phyloP scores from a whole-genome alignment of 441 rosid genomes.

The Syzygium malaccense region DNA sequence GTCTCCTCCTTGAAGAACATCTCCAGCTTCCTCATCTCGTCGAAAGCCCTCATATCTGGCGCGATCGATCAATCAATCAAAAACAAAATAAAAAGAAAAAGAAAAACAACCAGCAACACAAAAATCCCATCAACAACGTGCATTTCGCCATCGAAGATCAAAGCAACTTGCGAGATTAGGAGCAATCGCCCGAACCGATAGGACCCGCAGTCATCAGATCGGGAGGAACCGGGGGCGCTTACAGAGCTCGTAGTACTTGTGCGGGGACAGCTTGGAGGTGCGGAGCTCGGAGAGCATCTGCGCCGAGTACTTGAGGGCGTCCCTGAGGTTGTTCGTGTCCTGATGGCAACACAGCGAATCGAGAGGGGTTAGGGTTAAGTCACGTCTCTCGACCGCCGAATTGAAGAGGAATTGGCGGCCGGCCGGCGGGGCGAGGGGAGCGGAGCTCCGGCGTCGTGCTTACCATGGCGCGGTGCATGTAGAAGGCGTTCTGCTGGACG shows the following conservation, averaged over 20 bases:
- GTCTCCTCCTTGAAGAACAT: conserved; percentile 92
- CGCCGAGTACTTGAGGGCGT: conserved; percentile 95
- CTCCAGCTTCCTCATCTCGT: conserved; percentile 93
- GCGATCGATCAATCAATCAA: neutral
- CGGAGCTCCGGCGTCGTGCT: neutral
- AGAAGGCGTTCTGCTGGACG: conserved; percentile 95
- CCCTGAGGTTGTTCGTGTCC: conserved; percentile 95
- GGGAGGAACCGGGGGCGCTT: conserved; percentile 18
- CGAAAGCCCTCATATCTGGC: conserved; percentile 95
- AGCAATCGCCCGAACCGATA: neutral
- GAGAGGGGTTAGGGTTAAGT: conserved; percentile 15
- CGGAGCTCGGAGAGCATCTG: conserved; percentile 98
- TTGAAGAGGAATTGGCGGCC: neutral
- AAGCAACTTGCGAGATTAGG: neutral
- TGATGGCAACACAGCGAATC: conserved; percentile 13
- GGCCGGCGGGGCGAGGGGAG: neutral
- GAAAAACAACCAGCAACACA: neutral
- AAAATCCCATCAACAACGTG: neutral
- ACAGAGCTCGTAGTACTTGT: conserved; percentile 93
- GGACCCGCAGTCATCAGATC: conserved; percentile 9
- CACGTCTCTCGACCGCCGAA: neutral
- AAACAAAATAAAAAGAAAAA: neutral
- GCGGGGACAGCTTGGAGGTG: conserved; percentile 96
- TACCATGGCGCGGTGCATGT: conserved; percentile 99
- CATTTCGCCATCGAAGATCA: neutral